Evolutionary conservation across 1,284 basidiomycete genomes (phyloP), one percentile per base, ranked within the genome.

Genomic region (Leccinum griseonigrum): DNA sequence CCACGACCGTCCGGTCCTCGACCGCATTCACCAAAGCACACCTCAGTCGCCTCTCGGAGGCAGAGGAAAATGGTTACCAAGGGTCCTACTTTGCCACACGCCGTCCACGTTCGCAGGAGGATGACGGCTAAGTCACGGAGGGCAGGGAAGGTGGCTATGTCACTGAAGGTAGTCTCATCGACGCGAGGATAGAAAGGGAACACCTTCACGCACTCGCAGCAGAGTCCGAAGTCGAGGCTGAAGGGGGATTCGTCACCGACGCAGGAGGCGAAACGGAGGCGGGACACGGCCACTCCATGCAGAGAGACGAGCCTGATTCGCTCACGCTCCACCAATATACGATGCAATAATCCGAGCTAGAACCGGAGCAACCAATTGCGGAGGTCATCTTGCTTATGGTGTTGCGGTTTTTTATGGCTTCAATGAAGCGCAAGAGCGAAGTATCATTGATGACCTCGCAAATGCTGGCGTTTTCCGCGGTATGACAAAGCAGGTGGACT

Each of bases 401-500:
- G 94, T 96, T 2, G 87, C 86, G 0, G 93, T 96, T 1, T 96
- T 96, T 75, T 95, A 94, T 72, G 94, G 94, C 0, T 79, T 97
- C 60, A 76, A 82, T 5, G 92, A 93, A 70, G 74, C 76, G 3
- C 87, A 95, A 70, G 94, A 95, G 76, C 81, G 80, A 61, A 84
- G 85, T 64, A 87, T 97, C 51, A 75, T 97, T 59, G 92, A 95
- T 60, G 94, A 97, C 72, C 79, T 94, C 29, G 83, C 86, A n/a
- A 82, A 79, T 38, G 92, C 91, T 0, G 82, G 87, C 18, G 77
- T 85, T n/a, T 80, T 91, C 81, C 83, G 79, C 65, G 77, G 86
- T 53, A 79, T 77, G 66, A 77, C 89, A 36, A 75, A 74, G 1
- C 87, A 93, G 70, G 83, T 83, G 13, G 85, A 91, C 63, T 95